A percentile compares a stretch with the other conserved stretches of the same genome.
phyloP scores from a whole-genome alignment of 176 grass and related monocot genomes.

The barley (Hordeum vulgare) region DNA sequence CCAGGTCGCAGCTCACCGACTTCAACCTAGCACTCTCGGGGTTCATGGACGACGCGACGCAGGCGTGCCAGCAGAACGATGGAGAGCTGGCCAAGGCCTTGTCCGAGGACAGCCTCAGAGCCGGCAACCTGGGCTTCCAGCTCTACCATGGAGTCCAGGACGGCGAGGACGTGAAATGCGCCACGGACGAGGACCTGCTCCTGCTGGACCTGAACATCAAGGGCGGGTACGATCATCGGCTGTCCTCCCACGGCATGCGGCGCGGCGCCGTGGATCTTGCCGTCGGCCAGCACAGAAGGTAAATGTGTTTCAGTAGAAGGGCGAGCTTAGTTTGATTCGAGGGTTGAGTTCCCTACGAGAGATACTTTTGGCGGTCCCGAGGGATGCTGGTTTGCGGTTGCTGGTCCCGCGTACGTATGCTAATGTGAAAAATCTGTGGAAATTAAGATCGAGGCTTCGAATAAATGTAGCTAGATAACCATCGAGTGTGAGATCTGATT shows the following conservation, averaged over 20 bases:
- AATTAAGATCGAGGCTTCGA: constrained; percentile 4
- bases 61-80: constrained; percentile 39
- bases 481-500: constrained; percentile 10
- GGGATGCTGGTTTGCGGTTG: constrained; percentile 17
- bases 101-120: constrained; percentile 38
- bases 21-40: constrained; percentile 66
- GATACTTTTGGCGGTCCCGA: constrained; percentile 33
- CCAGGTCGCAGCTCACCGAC: constrained; percentile 51
- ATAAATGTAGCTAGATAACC: constrained; percentile 20
- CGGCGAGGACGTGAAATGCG: constrained; percentile 34
- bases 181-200: constrained; percentile 28
- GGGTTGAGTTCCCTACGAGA: constrained; percentile 16
- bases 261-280: constrained; percentile 31
- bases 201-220: constrained; percentile 82
- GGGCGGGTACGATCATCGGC: constrained; percentile 52
- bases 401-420: constrained; percentile 11
- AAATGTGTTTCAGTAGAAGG: constrained; percentile 8
- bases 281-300: constrained; percentile 46
- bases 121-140: constrained; percentile 30
- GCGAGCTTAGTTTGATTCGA: constrained; percentile 17
- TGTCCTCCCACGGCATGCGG: constrained; percentile 30
- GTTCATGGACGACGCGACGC: constrained; percentile 47
- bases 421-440: constrained; percentile 50
- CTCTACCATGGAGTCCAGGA: constrained; percentile 37
- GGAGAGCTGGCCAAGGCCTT: constrained; percentile 37